Conservation (phyloP, 2,329 filamentous ascomycete species). For the Xylaria sp. region DNA sequence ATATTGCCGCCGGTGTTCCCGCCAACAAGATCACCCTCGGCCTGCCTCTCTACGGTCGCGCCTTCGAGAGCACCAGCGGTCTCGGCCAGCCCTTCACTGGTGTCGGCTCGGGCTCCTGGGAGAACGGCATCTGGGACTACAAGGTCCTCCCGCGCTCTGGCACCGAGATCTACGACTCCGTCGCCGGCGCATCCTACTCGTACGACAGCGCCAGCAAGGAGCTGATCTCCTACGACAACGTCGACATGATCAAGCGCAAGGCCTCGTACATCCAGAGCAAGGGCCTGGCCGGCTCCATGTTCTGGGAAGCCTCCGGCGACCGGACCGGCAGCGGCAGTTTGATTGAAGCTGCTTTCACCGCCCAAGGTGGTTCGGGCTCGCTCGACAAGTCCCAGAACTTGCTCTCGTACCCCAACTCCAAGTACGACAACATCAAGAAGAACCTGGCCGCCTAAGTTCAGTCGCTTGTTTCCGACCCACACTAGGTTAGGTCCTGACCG, state of each 20-base stretch:
- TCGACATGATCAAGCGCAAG: slow-evolving; percentile 69
- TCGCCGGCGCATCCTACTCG: slow-evolving; percentile 73
- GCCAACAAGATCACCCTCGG: slow-evolving; percentile 77
- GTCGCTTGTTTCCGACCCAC: not conserved
- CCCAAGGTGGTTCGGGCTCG: slow-evolving; percentile 42
- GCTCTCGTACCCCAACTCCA: slow-evolving; percentile 46
- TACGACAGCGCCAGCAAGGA: slow-evolving; percentile 70
- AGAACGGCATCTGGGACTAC: slow-evolving; percentile 82
- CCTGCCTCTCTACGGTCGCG: slow-evolving; percentile 82
- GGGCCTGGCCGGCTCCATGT: slow-evolving; percentile 81
- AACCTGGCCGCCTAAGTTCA: slow-evolving; percentile 37
- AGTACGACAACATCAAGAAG: slow-evolving; percentile 48
- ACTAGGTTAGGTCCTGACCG: not conserved
- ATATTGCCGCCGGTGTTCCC: slow-evolving; percentile 70
- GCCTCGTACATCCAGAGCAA: slow-evolving; percentile 70
- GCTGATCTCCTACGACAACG: slow-evolving; percentile 78
- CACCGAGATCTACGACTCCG: slow-evolving; percentile 65
- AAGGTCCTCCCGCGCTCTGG: slow-evolving; percentile 75
- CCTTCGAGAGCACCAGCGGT: slow-evolving; percentile 72
- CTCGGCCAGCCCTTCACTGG: slow-evolving; percentile 72
- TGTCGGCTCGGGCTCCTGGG: slow-evolving; percentile 75
- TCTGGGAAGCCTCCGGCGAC: slow-evolving; percentile 84
- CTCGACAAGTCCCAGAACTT: slow-evolving; percentile 44
- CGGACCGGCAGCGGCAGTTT: slow-evolving; percentile 68
- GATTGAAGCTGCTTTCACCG: slow-evolving; percentile 54